These are phyloP conservation scores for Knufia petricola DNA, from an alignment of 2,329 filamentous ascomycete species.

Conservation along the genomic window DNA sequence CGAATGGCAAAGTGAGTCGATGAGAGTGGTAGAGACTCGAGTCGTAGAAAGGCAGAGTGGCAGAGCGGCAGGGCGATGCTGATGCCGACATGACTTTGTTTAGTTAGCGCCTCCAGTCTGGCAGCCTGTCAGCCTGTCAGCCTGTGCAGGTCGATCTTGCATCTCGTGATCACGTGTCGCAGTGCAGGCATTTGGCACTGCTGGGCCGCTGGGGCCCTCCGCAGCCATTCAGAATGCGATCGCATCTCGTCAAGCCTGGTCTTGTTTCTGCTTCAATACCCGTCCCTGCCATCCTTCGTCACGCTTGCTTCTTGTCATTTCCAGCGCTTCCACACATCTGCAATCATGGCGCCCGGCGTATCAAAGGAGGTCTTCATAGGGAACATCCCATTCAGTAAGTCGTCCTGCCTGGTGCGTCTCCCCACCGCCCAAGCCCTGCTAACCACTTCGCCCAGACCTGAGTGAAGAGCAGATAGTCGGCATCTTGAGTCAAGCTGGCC, in stretches of 20 bases:
- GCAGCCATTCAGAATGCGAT: neutral
- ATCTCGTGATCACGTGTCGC: constrained; percentile 5
- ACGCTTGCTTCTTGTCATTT: neutral
- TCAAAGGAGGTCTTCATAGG: constrained; percentile 40
- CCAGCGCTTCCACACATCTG: neutral
- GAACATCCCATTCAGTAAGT: constrained; percentile 61
- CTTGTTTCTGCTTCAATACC: neutral
- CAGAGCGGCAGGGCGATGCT: too few relatives aligned
- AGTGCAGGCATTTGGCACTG: neutral
- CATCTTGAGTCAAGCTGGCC: constrained; percentile 81
- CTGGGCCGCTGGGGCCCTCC: neutral
- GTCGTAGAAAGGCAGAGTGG: too few relatives aligned
- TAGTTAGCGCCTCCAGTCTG: too few relatives aligned
- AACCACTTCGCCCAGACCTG: constrained; percentile 52
- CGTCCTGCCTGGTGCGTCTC: constrained; percentile 51
- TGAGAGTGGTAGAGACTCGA: neutral
- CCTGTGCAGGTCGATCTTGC: constrained; percentile 1
- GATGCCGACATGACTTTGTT: too few relatives aligned
- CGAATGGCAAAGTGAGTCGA: neutral
- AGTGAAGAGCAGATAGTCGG: constrained; percentile 94
- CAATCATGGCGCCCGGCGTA: constrained; percentile 36
- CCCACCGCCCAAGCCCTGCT: constrained; percentile 6
- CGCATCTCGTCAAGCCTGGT: neutral
- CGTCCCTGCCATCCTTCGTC: too few relatives aligned
- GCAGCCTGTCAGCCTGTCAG: neutral